These are phyloP conservation scores for Fusarium keratoplasticum DNA, from an alignment of 2,329 filamentous ascomycete genomes.

Conservation along the genomic window DNA sequence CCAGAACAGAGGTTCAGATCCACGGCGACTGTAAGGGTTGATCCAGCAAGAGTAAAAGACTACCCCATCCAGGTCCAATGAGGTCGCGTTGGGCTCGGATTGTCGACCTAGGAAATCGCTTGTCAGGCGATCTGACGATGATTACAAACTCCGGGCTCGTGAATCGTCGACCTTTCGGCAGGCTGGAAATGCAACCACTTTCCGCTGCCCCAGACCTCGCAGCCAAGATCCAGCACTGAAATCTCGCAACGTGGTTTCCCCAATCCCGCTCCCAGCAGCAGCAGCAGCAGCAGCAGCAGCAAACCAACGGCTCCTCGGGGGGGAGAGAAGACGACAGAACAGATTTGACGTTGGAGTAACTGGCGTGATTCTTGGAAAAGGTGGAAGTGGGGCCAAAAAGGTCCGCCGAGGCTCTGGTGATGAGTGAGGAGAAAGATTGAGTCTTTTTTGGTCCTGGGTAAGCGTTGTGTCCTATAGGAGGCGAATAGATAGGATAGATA, in stretches of 20 bases:
- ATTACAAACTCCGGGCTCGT: slow-evolving; percentile 6
- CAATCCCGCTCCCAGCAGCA: not conserved
- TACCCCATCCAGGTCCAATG: slow-evolving; percentile 13
- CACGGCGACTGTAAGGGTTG: not conserved
- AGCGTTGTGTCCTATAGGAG: not conserved
- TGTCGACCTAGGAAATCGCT: not conserved
- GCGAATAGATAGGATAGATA: not conserved
- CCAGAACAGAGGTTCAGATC: slow-evolving; percentile 7
- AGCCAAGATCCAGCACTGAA: not conserved
- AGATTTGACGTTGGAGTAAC: slow-evolving; percentile 9
- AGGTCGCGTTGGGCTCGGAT: not conserved
- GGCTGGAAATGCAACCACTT: slow-evolving; percentile 5
- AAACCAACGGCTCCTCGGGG: not conserved
- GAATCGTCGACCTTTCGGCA: not conserved
- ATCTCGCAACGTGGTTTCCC: not conserved
- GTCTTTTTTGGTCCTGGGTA: not conserved
- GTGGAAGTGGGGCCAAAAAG: slow-evolving; percentile 31
- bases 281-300: not conserved
- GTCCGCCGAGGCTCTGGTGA: slow-evolving; percentile 22
- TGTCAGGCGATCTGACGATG: slow-evolving; percentile 22
- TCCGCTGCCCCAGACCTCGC: not conserved
- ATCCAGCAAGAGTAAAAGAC: not conserved
- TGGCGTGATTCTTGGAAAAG: slow-evolving; percentile 34
- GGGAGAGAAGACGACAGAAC: slow-evolving; percentile 1
- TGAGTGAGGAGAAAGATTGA: slow-evolving; percentile 12